Evolutionary conservation across 2,329 filamentous ascomycete genomes (phyloP), one percentile per base, ranked within the genome.

Genomic region (Aspergillus alliaceus): DNA sequence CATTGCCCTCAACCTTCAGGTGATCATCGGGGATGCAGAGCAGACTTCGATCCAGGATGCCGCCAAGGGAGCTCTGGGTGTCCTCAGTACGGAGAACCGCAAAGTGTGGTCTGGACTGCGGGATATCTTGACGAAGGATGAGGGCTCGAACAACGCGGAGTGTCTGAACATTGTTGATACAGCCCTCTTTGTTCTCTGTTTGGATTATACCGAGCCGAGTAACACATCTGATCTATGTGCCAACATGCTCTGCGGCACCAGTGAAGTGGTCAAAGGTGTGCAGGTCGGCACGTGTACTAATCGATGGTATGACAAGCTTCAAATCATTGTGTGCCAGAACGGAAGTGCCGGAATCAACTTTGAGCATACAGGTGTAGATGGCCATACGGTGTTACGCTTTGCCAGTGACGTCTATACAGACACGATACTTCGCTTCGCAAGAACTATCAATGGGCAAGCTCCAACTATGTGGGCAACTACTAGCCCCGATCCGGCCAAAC

Each of bases 311-410:
- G 95, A 99, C 78, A 99, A 99, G 79, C 82, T 99, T 48, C 95
- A 99, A 72, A 97, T 99, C 61, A 98, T 99, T 54, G 95, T 99
- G 51, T 98, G 95, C 82, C 96, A 96, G 79, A 99, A 98, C 75
- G 95, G 95, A 56, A 96, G 91, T 70, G 95, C 95, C 0, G 95
- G 95, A 6, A 98, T 99, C 85, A 99, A 99, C 77, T 98, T 99
- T 68, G 95, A 99, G 74, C 95, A 99, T 70, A 99, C 95, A 0
- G 95, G 95, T 64, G 93, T 99, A 5, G 95, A 99, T 69, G 95
- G 95, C 1, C 95, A 99, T 72, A 99, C 95, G 0, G 95, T 99
- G 22, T 84, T 99, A 53, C 89, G 95, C 6, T 98, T 99, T 67
- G 95, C 95, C 15, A 96, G 92, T 60, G 95, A 99, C 67, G 82